A percentile compares a stretch with the other conserved stretches of the same genome.
Conservation (phyloP, 345 rosid genomes). For the Cardamine chenopodiifolia region DNA sequence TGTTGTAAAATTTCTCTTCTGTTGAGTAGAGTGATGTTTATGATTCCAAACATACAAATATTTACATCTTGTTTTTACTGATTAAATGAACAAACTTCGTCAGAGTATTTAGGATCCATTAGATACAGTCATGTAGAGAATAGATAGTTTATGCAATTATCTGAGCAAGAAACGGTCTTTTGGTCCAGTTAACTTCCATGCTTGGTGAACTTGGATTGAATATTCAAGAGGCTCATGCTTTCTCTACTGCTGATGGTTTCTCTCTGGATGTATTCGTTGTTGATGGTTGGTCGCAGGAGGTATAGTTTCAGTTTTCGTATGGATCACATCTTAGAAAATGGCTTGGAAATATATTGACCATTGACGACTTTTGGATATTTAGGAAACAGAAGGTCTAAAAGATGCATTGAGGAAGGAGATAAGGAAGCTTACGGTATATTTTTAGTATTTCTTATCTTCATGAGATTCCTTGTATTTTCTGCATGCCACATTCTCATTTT, state of each 20-base stretch:
- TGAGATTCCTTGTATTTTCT: neutral
- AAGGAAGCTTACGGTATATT: slow-evolving; percentile 72
- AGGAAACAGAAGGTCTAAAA: slow-evolving; percentile 82
- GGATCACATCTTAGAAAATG: neutral
- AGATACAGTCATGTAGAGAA: slow-evolving; percentile 3
- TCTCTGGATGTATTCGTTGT: slow-evolving; percentile 94
- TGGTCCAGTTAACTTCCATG: slow-evolving; percentile 72
- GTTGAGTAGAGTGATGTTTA: neutral
- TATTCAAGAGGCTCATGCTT: slow-evolving; percentile 96
- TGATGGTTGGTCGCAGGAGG: slow-evolving; percentile 96
- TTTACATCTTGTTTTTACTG: neutral
- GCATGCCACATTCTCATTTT: neutral
- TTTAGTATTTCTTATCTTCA: slow-evolving; percentile 14
- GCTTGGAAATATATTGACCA: slow-evolving; percentile 6
- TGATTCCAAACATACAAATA: neutral
- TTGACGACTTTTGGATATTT: slow-evolving; percentile 24
- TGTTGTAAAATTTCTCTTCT: neutral
- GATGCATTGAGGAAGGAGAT: slow-evolving; percentile 71
- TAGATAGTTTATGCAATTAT: neutral
- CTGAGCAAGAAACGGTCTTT: neutral
- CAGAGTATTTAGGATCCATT: neutral
- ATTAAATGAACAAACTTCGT: neutral
- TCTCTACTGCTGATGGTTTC: slow-evolving; percentile 91
- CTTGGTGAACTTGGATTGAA: slow-evolving; percentile 92
- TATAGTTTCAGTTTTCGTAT: slow-evolving; percentile 36